These are phyloP conservation scores for Daucus carota DNA, from an alignment of 129 eudicot species.

Conservation along the genomic window DH1_v3.0 NC_030388.2:13066001-13066500, in stretches of 20 bases:
- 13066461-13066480: background rate
- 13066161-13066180: conserved; percentile 34
- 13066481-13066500: background rate
- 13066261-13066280: background rate
- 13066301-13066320: background rate
- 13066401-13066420: background rate
- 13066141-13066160: conserved; percentile 23
- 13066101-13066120: conserved; percentile 10
- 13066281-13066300: background rate
- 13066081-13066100: conserved; percentile 2
- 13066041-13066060: conserved; percentile 5
- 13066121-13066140: conserved; percentile 16
- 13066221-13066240: conserved; percentile 84
- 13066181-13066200: conserved; percentile 77
- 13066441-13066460: background rate
- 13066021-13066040: too few species aligned
- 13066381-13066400: background rate
- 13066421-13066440: background rate
- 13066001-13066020: background rate
- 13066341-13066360: background rate
- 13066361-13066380: background rate
- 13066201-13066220: conserved; percentile 63
- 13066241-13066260: conserved; percentile 31
- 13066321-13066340: background rate
- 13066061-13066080: conserved; percentile 10